These are phyloP conservation scores for Lophiotrema nucula DNA, from an alignment of 495 filamentous ascomycete genomes.

Conservation along the genomic window DNA sequence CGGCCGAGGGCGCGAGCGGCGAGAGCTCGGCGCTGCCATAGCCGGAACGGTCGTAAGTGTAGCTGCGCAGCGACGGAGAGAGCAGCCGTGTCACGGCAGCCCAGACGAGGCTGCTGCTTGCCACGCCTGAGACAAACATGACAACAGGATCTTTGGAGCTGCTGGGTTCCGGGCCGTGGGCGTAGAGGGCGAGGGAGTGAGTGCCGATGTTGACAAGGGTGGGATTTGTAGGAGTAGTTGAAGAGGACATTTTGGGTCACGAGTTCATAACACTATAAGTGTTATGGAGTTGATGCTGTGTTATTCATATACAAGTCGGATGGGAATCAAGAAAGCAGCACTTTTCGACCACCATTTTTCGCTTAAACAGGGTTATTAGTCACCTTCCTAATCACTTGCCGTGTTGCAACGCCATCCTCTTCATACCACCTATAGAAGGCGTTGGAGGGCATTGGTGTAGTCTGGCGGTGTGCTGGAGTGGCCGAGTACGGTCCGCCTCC, in stretches of 20 bases:
- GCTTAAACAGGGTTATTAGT: background rate
- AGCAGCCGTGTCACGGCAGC: constrained; percentile 22
- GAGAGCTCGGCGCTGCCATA: constrained; percentile 23
- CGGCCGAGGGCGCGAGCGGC: constrained; percentile 26
- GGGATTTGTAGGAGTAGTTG: constrained; percentile 14
- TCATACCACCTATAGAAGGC: too few species aligned
- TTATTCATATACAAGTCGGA: background rate
- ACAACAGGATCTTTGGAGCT: constrained; percentile 29
- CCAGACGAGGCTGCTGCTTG: constrained; percentile 21
- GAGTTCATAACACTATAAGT: too few species aligned
- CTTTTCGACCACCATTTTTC: background rate
- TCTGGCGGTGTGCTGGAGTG: too few species aligned
- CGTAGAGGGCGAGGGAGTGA: constrained; percentile 29
- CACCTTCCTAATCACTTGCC: background rate
- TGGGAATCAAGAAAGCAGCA: background rate
- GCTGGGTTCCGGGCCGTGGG: constrained; percentile 26
- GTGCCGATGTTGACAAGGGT: constrained; percentile 27
- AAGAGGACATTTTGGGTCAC: constrained; percentile 16
- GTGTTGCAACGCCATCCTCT: background rate
- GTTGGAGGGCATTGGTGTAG: too few species aligned
- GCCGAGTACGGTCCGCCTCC: too few species aligned
- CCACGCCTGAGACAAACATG: constrained; percentile 26
- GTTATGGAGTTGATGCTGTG: constrained; percentile 2
- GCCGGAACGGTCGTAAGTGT: constrained; percentile 31
- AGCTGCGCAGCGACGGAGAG: constrained; percentile 22